phyloP scores from a whole-genome alignment of 2,329 filamentous ascomycete genomes.

The Alternaria conjuncta region DNA sequence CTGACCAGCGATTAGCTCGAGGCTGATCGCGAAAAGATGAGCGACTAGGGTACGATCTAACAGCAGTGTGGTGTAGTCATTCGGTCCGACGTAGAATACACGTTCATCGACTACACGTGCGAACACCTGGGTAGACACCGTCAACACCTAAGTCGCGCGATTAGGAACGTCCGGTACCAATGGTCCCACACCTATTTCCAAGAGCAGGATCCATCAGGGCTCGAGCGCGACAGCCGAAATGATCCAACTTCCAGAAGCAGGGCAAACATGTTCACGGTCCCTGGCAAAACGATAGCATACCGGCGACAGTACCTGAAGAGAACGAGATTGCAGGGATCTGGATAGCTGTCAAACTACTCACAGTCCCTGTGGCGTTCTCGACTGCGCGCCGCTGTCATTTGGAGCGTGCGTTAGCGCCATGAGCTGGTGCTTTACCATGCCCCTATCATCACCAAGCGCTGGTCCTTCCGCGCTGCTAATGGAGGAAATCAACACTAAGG shows the following conservation, averaged over 20 bases:
- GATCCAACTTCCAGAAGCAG: not conserved
- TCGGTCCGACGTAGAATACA: not conserved
- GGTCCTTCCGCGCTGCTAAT: not conserved
- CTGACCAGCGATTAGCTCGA: conserved; percentile 54
- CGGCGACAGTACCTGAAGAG: not conserved
- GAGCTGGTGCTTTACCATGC: not conserved
- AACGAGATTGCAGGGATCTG: not conserved
- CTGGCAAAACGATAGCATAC: not conserved
- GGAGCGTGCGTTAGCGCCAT: not conserved
- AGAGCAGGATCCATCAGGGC: not conserved
- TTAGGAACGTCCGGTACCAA: not conserved
- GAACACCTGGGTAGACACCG: not conserved
- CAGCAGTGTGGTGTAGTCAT: not conserved
- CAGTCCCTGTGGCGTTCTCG: not conserved
- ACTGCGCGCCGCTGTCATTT: not conserved
- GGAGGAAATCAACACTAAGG: conserved; percentile 1
- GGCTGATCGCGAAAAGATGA: not conserved
- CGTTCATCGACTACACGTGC: not conserved
- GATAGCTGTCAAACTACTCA: not conserved
- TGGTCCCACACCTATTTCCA: not conserved
- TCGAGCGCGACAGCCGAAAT: not conserved
- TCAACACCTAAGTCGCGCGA: not conserved
- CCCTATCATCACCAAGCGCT: not conserved
- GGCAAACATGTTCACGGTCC: not conserved
- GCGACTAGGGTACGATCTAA: not conserved